phyloP scores from a whole-genome alignment of 169 alveolate species.

The Eimeria acervulina region DNA sequence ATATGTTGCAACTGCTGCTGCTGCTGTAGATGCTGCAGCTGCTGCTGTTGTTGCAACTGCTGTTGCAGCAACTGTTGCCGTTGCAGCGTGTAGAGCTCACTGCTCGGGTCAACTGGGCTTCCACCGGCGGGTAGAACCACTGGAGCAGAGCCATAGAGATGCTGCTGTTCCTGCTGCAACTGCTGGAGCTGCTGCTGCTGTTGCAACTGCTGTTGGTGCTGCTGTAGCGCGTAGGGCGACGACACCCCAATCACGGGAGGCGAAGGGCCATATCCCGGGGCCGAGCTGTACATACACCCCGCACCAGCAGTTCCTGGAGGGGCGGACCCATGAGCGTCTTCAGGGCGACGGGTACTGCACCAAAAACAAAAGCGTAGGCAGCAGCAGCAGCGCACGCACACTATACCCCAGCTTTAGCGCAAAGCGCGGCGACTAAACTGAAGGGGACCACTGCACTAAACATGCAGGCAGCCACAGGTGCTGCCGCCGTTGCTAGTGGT shows the following conservation, averaged over 20 bases:
- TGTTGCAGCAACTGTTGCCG: constrained; percentile 69
- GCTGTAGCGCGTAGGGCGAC: constrained; percentile 73
- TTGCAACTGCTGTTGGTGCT: constrained; percentile 57
- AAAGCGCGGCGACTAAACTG: neutral
- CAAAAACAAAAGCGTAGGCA: neutral
- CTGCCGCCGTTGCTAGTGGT: neutral
- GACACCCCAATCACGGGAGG: constrained; percentile 67
- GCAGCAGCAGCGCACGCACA: neutral
- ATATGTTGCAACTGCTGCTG: constrained; percentile 52
- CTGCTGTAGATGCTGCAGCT: constrained; percentile 60
- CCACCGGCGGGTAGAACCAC: constrained; percentile 58
- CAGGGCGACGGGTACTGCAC: constrained; percentile 43
- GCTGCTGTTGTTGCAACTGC: constrained; percentile 69
- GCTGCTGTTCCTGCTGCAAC: constrained; percentile 69
- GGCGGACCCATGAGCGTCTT: constrained; percentile 54
- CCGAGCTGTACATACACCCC: constrained; percentile 74
- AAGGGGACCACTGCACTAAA: neutral
- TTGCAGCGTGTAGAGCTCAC: constrained; percentile 38
- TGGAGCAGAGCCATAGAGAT: constrained; percentile 44
- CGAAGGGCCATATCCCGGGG: constrained; percentile 47
- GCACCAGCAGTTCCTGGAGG: constrained; percentile 35
- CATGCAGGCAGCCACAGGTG: neutral
- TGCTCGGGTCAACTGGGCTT: constrained; percentile 41
- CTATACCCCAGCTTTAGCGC: neutral
- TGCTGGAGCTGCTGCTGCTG: constrained; percentile 68